A percentile compares a stretch with the other conserved stretches of the same genome.
These are phyloP conservation scores for Neurospora terricola DNA, from an alignment of 495 filamentous ascomycete genomes.

Conservation along the genomic window DNA sequence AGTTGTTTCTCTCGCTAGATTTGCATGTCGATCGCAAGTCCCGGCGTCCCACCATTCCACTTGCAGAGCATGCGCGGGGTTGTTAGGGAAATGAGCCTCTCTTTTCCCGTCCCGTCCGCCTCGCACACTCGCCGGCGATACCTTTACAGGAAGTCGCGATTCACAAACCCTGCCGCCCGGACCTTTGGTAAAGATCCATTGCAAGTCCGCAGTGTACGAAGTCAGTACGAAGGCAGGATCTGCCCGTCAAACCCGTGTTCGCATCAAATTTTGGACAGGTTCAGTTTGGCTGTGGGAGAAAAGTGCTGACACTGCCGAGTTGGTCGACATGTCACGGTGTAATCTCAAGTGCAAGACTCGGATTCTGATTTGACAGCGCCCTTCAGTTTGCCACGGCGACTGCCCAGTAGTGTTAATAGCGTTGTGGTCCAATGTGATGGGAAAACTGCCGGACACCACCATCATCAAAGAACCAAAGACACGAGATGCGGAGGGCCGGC, in stretches of 20 bases:
- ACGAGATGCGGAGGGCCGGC: not conserved
- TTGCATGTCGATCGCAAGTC: not conserved
- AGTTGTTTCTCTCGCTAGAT: not conserved
- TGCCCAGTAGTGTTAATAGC: not conserved
- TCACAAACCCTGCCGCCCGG: not conserved
- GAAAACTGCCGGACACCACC: not conserved
- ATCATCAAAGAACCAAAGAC: not conserved
- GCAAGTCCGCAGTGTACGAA: not conserved
- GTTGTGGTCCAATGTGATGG: not conserved
- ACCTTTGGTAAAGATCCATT: not conserved
- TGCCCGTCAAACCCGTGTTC: not conserved
- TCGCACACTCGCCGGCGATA: not conserved
- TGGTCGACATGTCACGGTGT: not conserved
- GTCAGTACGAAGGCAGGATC: not conserved
- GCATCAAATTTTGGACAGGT: not conserved
- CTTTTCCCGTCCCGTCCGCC: not conserved
- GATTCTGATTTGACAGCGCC: not conserved
- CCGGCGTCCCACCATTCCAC: not conserved
- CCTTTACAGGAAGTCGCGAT: not conserved
- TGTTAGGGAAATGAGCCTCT: not conserved
- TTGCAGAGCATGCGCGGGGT: not conserved
- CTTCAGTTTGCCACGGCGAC: not conserved
- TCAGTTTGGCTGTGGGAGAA: not conserved
- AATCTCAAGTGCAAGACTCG: not conserved
- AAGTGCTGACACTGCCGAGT: not conserved